phyloP scores from a whole-genome alignment of 306 rosid species.

The Lablab purpureus region DNA sequence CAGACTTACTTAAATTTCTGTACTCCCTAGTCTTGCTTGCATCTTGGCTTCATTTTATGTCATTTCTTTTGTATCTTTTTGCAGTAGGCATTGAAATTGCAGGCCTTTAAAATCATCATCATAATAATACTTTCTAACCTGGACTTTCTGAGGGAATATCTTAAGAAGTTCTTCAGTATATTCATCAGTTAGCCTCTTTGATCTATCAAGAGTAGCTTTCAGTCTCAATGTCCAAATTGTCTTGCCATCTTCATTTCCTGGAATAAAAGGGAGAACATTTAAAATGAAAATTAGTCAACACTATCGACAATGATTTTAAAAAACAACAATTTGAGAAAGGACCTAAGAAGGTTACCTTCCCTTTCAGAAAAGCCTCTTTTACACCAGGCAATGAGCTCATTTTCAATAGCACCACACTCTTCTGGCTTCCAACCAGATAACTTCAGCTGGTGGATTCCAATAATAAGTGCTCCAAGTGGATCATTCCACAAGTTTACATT shows the following conservation, averaged over 20 bases:
- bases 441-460: constrained; percentile 79
- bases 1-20: background rate
- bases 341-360: constrained; percentile 66
- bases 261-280: constrained; percentile 26
- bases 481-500: constrained; percentile 80
- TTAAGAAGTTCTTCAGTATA: constrained; percentile 94
- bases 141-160: constrained; percentile 91
- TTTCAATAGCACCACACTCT: constrained; percentile 89
- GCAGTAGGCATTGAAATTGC: constrained; percentile 18
- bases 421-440: constrained; percentile 91
- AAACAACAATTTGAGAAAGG: constrained; percentile 20
- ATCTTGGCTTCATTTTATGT: constrained; percentile 20
- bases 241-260: constrained; percentile 96
- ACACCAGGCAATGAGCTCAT: constrained; percentile 90
- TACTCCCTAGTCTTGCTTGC: constrained; percentile 29
- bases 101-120: constrained; percentile 35
- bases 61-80: constrained; percentile 15
- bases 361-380: constrained; percentile 78
- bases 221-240: constrained; percentile 88
- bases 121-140: constrained; percentile 61
- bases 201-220: constrained; percentile 95
- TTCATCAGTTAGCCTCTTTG: constrained; percentile 94
- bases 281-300: constrained; percentile 36
- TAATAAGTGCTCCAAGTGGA: constrained; percentile 79
- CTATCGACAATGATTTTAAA: constrained; percentile 11